phyloP scores from a whole-genome alignment of 2,329 filamentous ascomycete genomes.

The Apiospora kogelbergensis region DNA sequence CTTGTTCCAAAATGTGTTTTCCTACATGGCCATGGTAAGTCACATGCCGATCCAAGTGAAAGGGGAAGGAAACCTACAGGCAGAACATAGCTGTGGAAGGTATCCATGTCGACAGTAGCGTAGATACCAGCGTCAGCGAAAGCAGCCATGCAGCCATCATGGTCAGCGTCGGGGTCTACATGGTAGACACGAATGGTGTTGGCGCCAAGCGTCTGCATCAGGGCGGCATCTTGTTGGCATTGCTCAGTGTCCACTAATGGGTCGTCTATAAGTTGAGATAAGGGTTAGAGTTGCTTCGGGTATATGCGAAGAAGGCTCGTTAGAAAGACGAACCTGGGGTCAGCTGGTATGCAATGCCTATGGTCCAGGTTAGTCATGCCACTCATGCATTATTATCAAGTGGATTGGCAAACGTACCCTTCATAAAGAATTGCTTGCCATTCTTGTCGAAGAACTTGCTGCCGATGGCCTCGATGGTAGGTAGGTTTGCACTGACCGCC shows the following conservation, averaged over 20 bases:
- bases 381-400: neutral
- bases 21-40: conserved; percentile 34
- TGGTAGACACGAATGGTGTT: conserved; percentile 67
- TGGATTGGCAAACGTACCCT: conserved; percentile 53
- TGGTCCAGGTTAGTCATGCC: neutral
- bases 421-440: conserved; percentile 81
- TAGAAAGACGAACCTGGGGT: conserved; percentile 2
- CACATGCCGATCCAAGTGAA: neutral
- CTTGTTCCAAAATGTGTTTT: conserved; percentile 67
- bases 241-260: conserved; percentile 55
- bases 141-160: conserved; percentile 61
- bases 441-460: conserved; percentile 84
- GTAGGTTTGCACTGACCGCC: conserved; percentile 39
- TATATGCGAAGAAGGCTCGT: neutral
- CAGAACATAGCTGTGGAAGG: conserved; percentile 61
- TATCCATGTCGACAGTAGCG: conserved; percentile 65
- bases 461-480: conserved; percentile 58
- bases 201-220: conserved; percentile 61
- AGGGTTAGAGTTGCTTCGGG: conserved; percentile 5
- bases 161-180: conserved; percentile 60
- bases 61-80: conserved; percentile 43
- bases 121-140: conserved; percentile 66
- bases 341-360: conserved; percentile 44
- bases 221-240: conserved; percentile 60
- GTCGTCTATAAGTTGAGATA: conserved; percentile 10